Evolutionary conservation across 2,329 filamentous ascomycete genomes (phyloP).

Genomic region (Aschersonia sp.): DNA sequence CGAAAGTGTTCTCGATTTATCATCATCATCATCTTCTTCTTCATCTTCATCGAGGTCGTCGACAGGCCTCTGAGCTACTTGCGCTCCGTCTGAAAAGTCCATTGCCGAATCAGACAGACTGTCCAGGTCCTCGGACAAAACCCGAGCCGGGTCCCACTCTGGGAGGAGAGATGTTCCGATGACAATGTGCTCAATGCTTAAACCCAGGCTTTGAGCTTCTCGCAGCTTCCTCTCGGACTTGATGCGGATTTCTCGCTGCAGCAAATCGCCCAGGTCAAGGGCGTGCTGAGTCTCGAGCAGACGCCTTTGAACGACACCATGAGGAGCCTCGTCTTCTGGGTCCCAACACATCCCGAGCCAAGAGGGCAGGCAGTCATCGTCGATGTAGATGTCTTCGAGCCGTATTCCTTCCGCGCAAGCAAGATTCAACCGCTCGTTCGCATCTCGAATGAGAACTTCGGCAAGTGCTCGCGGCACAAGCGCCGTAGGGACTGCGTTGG

Average conservation of each 20-base stretch:
- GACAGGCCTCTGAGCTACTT: not conserved
- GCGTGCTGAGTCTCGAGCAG: constrained; percentile 8
- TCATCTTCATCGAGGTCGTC: no score
- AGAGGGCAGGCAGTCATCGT: constrained; percentile 14
- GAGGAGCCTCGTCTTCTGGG: constrained; percentile 9
- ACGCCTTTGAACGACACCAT: constrained; percentile 11
- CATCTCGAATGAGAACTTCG: constrained; percentile 8
- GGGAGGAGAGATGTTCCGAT: constrained; percentile 15
- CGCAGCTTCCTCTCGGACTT: constrained; percentile 13
- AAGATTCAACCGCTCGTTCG: constrained; percentile 9
- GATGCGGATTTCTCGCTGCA: constrained; percentile 9
- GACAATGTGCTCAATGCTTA: constrained; percentile 8
- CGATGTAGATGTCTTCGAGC: constrained; percentile 11
- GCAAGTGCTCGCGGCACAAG: constrained; percentile 10
- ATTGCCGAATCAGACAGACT: not conserved
- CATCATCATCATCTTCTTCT: no score
- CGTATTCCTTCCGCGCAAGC: constrained; percentile 7
- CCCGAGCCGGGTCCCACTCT: constrained; percentile 9
- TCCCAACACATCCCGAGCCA: constrained; percentile 14
- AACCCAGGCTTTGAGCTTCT: constrained; percentile 9
- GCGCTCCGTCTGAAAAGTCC: not conserved
- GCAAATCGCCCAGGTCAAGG: constrained; percentile 6
- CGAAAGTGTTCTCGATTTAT: no score
- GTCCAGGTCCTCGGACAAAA: no score
- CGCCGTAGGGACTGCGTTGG: constrained; percentile 7